Evolutionary conservation across 2,329 filamentous ascomycete genomes (phyloP), one percentile per base, ranked within the genome.

Genomic region (Venturia asperata): DNA sequence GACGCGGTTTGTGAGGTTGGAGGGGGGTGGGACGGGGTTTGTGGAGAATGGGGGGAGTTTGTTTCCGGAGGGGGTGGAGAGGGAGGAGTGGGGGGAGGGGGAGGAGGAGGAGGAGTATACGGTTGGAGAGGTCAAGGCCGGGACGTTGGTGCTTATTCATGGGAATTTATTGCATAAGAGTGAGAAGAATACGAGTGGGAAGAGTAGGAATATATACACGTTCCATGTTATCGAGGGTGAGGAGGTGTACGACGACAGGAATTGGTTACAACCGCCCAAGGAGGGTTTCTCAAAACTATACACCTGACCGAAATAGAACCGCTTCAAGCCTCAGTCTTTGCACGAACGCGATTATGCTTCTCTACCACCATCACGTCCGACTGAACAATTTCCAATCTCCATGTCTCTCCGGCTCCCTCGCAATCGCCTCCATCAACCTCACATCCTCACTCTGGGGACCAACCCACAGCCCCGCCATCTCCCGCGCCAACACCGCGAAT

Each of bases 111-210:
- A 83, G 66, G 81, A 85, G 67, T 94, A 96, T 76, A 86, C 89
- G 64, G 78, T 92, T 61, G 89, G 90, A 3, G 90, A 96, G 79
- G 91, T 97, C 64, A 93, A 92, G 79, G 92, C 92, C 0, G 94
- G 94, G 0, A 90, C 89, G 60, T 76, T 99, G 75, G 92, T 97
- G 61, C 78, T 99, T 68, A 97, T 99, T 69, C 93, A 99, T 78
- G 94, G 94, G 1, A 97, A 97, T 76, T 78, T 97, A 70, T 75
- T 97, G 78, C 94, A 99, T 77, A 96, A 96, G 85, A 97, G 92
- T 74, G 92, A 96, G 83, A 90, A 84, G 81, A 99, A 99, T 74
- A 83, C 85, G 65, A 96, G 92, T 74, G 77, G 83, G 68, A 93
- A 91, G 80, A 92, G 92, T 27, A 83, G 93, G 69, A 95, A 94